Percentiles rank a stretch among this genome's conserved stretches.
Conservation (phyloP, 2,329 filamentous ascomycete genomes). For the Aspergillus thermomutatus region DNA sequence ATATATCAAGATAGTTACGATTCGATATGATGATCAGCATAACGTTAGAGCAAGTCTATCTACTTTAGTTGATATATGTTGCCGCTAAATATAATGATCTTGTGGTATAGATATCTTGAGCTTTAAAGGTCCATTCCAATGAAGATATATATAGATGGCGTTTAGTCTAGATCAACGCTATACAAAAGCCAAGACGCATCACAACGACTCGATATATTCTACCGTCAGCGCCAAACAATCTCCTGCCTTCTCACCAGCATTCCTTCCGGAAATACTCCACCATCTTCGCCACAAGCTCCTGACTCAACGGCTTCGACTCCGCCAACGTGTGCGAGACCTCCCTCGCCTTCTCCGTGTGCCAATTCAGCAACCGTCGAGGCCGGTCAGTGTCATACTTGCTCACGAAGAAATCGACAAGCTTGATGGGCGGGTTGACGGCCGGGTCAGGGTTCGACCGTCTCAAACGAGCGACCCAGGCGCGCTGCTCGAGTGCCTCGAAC, state of each 20-base stretch:
- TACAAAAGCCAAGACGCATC: neutral
- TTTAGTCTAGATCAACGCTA: neutral
- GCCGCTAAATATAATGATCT: neutral
- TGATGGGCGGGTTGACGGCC: constrained; percentile 49
- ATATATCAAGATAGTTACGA: neutral
- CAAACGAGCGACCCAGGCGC: constrained; percentile 35
- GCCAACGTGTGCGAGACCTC: constrained; percentile 10
- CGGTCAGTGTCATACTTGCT: constrained; percentile 46
- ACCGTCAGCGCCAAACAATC: too few relatives aligned
- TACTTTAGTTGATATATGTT: neutral
- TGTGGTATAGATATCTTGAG: too few relatives aligned
- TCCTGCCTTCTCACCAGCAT: constrained; percentile 13
- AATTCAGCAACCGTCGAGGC: constrained; percentile 9
- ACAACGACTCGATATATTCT: too few relatives aligned
- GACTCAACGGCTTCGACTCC: constrained; percentile 9
- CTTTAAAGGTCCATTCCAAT: too few relatives aligned
- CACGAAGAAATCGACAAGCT: constrained; percentile 53
- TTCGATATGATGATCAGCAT: neutral
- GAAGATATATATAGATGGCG: neutral
- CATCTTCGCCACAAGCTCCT: constrained; percentile 35
- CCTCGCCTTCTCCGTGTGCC: constrained; percentile 19
- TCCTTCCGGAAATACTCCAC: constrained; percentile 31
- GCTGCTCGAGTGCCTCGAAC: constrained; percentile 24
- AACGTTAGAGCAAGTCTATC: neutral
- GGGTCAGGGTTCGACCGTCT: constrained; percentile 49